A percentile compares a stretch with the other conserved stretches of the same genome.
These are phyloP conservation scores for Lasiodiplodia gonubiensis DNA, from an alignment of 2,329 filamentous ascomycete species.

Conservation along the genomic window DNA sequence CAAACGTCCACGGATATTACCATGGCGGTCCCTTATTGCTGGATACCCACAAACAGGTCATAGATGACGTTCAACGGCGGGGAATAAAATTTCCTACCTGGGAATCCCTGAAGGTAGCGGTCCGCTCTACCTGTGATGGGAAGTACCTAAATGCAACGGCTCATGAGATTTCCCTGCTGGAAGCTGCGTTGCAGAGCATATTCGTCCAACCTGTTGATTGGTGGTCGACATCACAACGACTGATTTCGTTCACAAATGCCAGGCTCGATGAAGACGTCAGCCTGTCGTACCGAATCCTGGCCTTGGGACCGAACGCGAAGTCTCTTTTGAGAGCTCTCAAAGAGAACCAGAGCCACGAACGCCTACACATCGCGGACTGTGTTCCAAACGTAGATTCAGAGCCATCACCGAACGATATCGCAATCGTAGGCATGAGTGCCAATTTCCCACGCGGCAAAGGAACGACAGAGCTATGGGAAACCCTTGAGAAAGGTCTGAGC, in stretches of 20 bases:
- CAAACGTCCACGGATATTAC: slow-evolving; percentile 15
- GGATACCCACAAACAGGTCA: not conserved
- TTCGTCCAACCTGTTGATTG: not conserved
- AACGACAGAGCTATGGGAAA: not conserved
- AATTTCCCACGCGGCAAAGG: not conserved
- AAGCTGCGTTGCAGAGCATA: not conserved
- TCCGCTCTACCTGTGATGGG: not conserved
- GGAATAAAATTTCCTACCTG: not conserved
- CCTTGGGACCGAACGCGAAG: not conserved
- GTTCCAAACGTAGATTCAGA: no score
- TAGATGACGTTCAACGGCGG: not conserved
- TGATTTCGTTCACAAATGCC: not conserved
- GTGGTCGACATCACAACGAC: not conserved
- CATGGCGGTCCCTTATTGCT: not conserved
- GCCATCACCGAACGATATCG: not conserved
- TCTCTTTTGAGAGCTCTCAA: not conserved
- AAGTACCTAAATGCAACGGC: not conserved
- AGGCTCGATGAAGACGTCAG: not conserved
- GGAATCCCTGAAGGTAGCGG: not conserved
- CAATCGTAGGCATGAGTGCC: slow-evolving; percentile 14
- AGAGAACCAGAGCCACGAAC: not conserved
- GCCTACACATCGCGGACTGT: not conserved
- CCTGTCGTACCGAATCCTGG: not conserved
- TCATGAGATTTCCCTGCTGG: not conserved
- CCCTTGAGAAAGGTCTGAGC: not conserved